Evolutionary conservation across 306 rosid species (phyloP), one percentile per base, ranked within the genome.

Genomic region (Sphenostylis stenocarpa): DNA sequence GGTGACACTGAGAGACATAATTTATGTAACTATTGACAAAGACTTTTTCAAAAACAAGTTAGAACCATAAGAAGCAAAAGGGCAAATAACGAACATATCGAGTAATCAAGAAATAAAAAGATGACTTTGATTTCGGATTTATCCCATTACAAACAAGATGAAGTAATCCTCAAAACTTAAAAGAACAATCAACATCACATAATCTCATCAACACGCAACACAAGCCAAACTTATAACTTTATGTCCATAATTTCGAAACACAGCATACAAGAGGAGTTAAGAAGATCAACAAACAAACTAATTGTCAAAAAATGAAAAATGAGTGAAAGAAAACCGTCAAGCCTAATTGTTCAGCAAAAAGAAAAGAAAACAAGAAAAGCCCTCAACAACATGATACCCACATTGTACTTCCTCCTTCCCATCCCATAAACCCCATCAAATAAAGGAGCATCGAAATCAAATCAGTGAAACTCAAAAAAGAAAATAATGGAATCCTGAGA

Each of bases 111-210:
- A 39, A 44, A 74, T 8, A 47, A 47, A 77, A 73, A 73, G 7
- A 10, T 49, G 53, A 31, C 13, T 8, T n/a, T 5, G 41, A 62
- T 49, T 57, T 69, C 14, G 4, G 36, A 24, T 9, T 72, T 48
- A 64, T 45, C 70, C 62, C 31, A n/a, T 15, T 29, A n/a, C 19
- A 34, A n/a, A 47, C n/a, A 65, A 53, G 60, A 71, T 29, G 43
- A 60, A 60, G 16, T 16, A 29, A 53, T 43, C 57, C 24, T 19
- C 0, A n/a, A 78, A 78, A 5, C 23, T 21, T 2, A 73, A 31
- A n/a, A 74, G 49, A 80, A 52, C 49, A 38, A 58, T 52, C 84
- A 68, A 81, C 21, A 58, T 52, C 60, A 36, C 23, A 21, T 29
- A 62, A 80, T 58, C 84, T 62, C n/a, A 24, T 45, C 12, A 57